Evolutionary conservation across 2,329 filamentous ascomycete species (phyloP).

Genomic region (Bipolaris bicolor): DNA sequence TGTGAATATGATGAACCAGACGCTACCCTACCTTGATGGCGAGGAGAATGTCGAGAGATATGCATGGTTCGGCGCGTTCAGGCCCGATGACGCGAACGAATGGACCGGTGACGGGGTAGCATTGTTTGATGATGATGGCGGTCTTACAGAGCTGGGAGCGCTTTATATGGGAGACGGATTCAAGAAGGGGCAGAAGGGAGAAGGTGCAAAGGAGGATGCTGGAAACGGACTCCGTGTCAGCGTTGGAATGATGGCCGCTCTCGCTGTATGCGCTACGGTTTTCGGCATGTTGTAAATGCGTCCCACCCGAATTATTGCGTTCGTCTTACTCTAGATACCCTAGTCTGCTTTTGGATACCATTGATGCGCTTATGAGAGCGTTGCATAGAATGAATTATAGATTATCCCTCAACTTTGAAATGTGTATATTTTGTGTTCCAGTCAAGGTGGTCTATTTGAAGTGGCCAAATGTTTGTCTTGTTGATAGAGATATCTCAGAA

Average conservation of each 20-base stretch:
- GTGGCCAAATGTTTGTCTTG: not conserved
- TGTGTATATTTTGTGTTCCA: too few relatives aligned
- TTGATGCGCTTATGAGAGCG: not conserved
- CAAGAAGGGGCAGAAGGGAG: constrained; percentile 39
- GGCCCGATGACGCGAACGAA: constrained; percentile 41
- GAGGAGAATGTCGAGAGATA: constrained; percentile 54
- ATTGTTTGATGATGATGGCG: constrained; percentile 41
- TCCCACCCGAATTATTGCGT: not conserved
- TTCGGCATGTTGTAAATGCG: constrained; percentile 7
- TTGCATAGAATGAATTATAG: not conserved
- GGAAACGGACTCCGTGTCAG: constrained; percentile 17
- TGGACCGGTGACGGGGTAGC: constrained; percentile 47
- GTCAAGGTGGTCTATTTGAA: too few relatives aligned
- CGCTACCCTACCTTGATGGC: constrained; percentile 70
- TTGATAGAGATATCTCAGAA: not conserved
- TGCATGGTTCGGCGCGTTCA: constrained; percentile 46
- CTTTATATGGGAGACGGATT: constrained; percentile 44
- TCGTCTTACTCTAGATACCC: constrained; percentile 8
- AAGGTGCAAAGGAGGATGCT: constrained; percentile 26
- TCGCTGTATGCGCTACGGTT: constrained; percentile 4
- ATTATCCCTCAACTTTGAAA: too few relatives aligned
- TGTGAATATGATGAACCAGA: constrained; percentile 72
- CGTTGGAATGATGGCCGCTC: constrained; percentile 17
- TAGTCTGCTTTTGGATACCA: constrained; percentile 3
- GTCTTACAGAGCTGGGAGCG: constrained; percentile 41